A percentile compares a stretch with the other conserved stretches of the same genome.
phyloP scores from a whole-genome alignment of 768 basidiomycete genomes.

The Butyriboletus loyo region DNA sequence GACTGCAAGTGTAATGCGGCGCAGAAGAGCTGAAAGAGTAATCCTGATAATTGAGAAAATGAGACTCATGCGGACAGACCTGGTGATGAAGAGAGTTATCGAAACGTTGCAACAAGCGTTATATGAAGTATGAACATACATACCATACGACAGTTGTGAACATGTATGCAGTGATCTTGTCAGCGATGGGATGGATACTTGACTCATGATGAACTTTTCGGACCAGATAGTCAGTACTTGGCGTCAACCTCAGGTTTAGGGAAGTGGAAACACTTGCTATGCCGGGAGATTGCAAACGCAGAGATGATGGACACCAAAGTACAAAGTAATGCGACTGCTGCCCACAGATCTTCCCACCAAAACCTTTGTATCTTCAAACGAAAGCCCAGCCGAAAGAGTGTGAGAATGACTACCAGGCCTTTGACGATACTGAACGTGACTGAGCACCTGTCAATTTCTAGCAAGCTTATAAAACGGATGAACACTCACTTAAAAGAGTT shows the following conservation, averaged over 20 bases:
- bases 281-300: not conserved
- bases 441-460: not conserved
- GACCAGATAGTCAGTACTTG: no score
- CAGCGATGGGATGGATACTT: no score
- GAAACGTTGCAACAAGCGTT: no score
- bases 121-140: no score
- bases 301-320: not conserved
- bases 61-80: constrained; percentile 12
- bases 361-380: constrained; percentile 8
- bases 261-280: not conserved
- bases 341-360: constrained; percentile 17
- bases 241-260: no score
- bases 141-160: constrained; percentile 9
- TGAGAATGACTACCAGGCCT: constrained; percentile 6
- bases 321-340: not conserved
- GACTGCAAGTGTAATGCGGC: not conserved
- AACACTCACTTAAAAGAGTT: constrained; percentile 6
- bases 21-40: no score
- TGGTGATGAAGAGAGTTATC: not conserved
- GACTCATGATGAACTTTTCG: no score
- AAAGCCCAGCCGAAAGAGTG: constrained; percentile 6
- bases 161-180: not conserved
- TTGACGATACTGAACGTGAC: constrained; percentile 4
- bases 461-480: not conserved
- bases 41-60: constrained; percentile 15